Conservation (phyloP, 1,284 basidiomycete genomes). For the Pseudozyma pruni region DNA sequence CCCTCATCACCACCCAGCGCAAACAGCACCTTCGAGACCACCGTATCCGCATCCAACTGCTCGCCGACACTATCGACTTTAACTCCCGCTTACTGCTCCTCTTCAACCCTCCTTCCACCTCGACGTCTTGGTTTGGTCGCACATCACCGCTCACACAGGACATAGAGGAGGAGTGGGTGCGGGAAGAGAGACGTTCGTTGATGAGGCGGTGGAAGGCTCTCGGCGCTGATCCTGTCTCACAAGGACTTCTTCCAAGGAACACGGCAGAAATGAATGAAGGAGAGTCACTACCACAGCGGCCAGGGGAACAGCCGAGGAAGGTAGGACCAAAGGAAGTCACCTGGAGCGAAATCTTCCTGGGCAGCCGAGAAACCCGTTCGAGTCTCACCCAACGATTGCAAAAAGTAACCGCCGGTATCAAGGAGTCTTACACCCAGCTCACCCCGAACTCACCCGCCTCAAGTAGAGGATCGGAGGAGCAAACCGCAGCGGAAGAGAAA, state of each 20-base stretch:
- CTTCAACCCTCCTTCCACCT: conserved; percentile 8
- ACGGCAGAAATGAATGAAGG: too few species aligned
- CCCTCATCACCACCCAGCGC: conserved; percentile 33
- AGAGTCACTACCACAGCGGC: neutral
- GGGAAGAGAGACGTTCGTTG: conserved; percentile 7
- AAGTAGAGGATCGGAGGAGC: neutral
- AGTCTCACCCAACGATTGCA: conserved; percentile 18
- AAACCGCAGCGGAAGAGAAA: conserved; percentile 7
- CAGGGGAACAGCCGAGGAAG: neutral
- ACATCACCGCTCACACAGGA: neutral
- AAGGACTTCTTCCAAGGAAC: neutral
- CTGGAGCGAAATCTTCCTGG: conserved; percentile 45
- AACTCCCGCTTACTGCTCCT: conserved; percentile 15
- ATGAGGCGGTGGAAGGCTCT: conserved; percentile 21
- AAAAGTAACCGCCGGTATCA: conserved; percentile 30
- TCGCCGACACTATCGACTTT: conserved; percentile 29
- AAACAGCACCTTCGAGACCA: conserved; percentile 13
- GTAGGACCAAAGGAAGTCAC: conserved; percentile 20
- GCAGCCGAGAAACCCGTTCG: conserved; percentile 16
- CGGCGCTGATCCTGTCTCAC: conserved; percentile 3
- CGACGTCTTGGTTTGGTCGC: neutral
- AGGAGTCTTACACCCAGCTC: conserved; percentile 15
- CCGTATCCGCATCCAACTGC: conserved; percentile 15
- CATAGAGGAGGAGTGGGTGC: conserved; percentile 7
- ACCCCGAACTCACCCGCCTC: neutral